phyloP scores from a whole-genome alignment of 306 rosid genomes.

The Styphnolobium japonicum region DNA sequence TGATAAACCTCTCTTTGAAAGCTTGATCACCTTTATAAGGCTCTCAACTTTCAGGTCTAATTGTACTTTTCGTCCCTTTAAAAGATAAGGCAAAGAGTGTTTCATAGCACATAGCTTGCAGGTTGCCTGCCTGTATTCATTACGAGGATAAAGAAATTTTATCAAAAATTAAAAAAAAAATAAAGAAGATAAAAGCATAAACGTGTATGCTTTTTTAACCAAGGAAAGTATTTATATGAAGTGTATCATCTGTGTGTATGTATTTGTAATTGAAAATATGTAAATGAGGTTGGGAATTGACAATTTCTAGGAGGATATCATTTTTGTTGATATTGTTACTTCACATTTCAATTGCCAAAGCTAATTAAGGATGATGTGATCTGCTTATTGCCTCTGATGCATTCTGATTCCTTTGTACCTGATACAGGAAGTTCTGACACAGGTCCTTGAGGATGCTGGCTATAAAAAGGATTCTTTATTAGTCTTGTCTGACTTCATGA shows the following conservation, averaged over 20 bases:
- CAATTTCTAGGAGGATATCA: slow-evolving; percentile 12
- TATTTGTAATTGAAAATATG: not conserved
- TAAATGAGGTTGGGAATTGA: not conserved
- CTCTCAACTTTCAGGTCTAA: slow-evolving; percentile 7
- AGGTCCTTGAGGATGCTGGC: slow-evolving; percentile 82
- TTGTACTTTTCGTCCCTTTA: not conserved
- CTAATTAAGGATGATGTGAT: slow-evolving; percentile 3
- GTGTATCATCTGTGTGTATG: not conserved
- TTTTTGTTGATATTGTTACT: slow-evolving; percentile 9
- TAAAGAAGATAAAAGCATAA: not conserved
- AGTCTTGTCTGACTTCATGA: slow-evolving; percentile 62
- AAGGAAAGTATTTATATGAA: not conserved
- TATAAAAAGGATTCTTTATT: slow-evolving; percentile 57
- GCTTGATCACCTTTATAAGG: not conserved
- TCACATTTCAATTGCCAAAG: slow-evolving; percentile 10
- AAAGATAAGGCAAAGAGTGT: not conserved
- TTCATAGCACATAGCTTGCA: not conserved
- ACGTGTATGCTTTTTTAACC: not conserved
- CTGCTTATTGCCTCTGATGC: slow-evolving; percentile 15
- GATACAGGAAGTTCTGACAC: slow-evolving; percentile 64
- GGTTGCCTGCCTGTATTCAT: not conserved
- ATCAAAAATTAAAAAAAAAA: too few relatives aligned
- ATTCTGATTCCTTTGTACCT: slow-evolving; percentile 7
- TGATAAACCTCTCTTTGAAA: not conserved
- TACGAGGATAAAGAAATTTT: not conserved